Evolutionary conservation across 225 moss, liverwort and hornwort genomes (phyloP).

Genomic region (Marchantia polymorpha): DNA sequence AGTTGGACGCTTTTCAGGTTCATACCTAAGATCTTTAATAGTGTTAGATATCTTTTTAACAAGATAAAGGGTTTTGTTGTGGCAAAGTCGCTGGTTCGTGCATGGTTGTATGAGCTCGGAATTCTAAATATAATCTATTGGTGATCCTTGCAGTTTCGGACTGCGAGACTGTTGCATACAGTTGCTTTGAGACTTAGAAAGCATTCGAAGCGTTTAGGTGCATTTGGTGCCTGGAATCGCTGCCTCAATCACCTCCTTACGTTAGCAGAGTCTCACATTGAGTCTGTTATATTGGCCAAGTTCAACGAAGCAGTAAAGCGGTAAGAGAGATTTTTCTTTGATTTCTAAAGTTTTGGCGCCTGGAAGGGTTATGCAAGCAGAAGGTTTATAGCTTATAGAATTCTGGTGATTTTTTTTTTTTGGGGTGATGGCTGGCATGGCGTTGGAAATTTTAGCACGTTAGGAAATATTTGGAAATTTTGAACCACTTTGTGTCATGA

Average conservation of each 20-base stretch:
- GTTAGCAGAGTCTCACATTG: slow-evolving; percentile 78
- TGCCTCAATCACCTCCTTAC: slow-evolving; percentile 80
- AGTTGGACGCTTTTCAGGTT: slow-evolving; percentile 84
- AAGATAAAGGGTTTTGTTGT: background rate
- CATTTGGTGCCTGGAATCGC: slow-evolving; percentile 85
- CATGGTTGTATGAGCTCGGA: background rate
- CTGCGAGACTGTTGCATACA: slow-evolving; percentile 77
- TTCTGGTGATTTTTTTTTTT: too few relatives aligned
- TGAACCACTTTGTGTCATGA: background rate
- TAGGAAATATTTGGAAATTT: too few relatives aligned
- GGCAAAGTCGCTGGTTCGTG: background rate
- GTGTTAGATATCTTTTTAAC: background rate
- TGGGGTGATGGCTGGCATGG: too few relatives aligned
- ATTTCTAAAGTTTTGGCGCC: too few relatives aligned
- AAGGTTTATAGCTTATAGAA: too few relatives aligned
- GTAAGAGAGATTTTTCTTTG: slow-evolving; percentile 24
- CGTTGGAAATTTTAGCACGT: too few relatives aligned
- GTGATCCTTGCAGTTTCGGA: slow-evolving; percentile 59
- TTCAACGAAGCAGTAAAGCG: slow-evolving; percentile 65
- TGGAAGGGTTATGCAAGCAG: too few relatives aligned
- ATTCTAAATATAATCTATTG: background rate
- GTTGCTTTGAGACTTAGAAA: slow-evolving; percentile 72
- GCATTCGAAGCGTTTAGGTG: slow-evolving; percentile 73
- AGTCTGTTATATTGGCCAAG: slow-evolving; percentile 74
- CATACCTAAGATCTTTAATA: background rate